Base-by-base conservation (phyloP, 2,329 filamentous ascomycete genomes). In the Ophiostoma montium region DNA sequence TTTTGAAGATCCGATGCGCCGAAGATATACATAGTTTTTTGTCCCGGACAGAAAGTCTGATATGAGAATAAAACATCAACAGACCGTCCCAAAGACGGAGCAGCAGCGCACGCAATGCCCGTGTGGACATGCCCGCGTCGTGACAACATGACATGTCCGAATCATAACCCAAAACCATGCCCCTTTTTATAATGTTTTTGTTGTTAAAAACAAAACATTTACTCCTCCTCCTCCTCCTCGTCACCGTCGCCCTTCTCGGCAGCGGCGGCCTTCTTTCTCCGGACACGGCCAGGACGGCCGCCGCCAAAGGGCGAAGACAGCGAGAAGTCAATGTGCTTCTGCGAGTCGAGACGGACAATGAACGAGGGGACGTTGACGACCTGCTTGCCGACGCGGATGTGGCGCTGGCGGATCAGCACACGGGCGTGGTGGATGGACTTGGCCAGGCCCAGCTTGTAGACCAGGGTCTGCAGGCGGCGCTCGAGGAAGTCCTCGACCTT, bases 301-400 rank as follows among this genome's bases (percentile, higher is more conserved):
- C 89, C 89, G 73, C 92, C 92, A 65, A 95, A 95, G 69, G 92
- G 90, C 68, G 90, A 96, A 74, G 84, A 94, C 59, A 98, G 82
- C 57, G 92, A 80, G 71, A 98, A 96, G 80, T 98, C 92, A 65
- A 98, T 96, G 84, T 98, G 92, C 86, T 98, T 98, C 84, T 98
- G 92, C 65, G 89, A 95, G 80, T 98, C 92, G 67, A 98, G 87
- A 75, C 92, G 92, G 72, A 98, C 92, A 69, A 98, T 84, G 84
- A 95, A 98, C 50, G 90, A 96, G 59, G 92, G 92, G 54, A 98
- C 92, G 75, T 98, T 98, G 80, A 98, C 92, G 69, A 98, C 96
- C 80, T 98, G 92, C 86, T 98, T 98, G 75, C 92, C 92, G 68
- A 98, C 92, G 68, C 89, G 92, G 76, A 98, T 98, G 80, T 98